A percentile compares a stretch with the other conserved stretches of the same genome.
Conservation (phyloP, 2,329 filamentous ascomycete genomes). For the Camptophora hylomeconis region DNA sequence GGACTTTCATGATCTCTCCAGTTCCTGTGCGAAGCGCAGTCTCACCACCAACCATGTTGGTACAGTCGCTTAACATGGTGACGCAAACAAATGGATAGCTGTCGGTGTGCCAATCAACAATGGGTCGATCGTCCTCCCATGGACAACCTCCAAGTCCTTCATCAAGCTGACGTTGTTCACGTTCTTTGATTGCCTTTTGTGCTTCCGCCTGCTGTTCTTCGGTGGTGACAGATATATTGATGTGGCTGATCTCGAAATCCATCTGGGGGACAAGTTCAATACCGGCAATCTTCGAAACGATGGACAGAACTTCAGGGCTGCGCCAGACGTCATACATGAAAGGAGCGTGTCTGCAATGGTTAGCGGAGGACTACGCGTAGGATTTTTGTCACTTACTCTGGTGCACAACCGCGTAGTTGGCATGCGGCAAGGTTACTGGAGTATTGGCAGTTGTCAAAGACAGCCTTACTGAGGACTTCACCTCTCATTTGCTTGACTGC, state of each 20-base stretch:
- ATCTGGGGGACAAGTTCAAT: conserved; percentile 44
- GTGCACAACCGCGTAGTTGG: conserved; percentile 40
- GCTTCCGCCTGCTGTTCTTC: conserved; percentile 14
- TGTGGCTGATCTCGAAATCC: conserved; percentile 46
- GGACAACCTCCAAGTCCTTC: conserved; percentile 16
- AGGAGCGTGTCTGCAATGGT: conserved; percentile 38
- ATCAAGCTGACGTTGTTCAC: conserved; percentile 12
- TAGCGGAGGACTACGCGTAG: conserved; percentile 6
- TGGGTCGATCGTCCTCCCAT: conserved; percentile 21
- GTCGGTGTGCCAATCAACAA: conserved; percentile 38
- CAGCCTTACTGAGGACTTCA: conserved; percentile 44
- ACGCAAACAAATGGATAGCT: conserved; percentile 40
- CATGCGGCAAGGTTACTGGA: conserved; percentile 40
- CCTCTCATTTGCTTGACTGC: conserved; percentile 46
- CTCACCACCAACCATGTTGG: conserved; percentile 39
- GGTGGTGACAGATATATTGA: conserved; percentile 38
- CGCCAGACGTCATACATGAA: conserved; percentile 49
- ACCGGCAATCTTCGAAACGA: conserved; percentile 44
- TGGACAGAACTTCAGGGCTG: conserved; percentile 38
- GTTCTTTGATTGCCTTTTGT: conserved; percentile 10
- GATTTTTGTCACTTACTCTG: conserved; percentile 33
- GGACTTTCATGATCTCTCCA: conserved; percentile 32
- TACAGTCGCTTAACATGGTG: conserved; percentile 37
- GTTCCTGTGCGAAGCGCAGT: conserved; percentile 47
- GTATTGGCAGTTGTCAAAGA: conserved; percentile 43